Evolutionary conservation across 2,329 filamentous ascomycete genomes (phyloP), one percentile per base, ranked within the genome.

Genomic region (Aspergillus aculeatus): DNA sequence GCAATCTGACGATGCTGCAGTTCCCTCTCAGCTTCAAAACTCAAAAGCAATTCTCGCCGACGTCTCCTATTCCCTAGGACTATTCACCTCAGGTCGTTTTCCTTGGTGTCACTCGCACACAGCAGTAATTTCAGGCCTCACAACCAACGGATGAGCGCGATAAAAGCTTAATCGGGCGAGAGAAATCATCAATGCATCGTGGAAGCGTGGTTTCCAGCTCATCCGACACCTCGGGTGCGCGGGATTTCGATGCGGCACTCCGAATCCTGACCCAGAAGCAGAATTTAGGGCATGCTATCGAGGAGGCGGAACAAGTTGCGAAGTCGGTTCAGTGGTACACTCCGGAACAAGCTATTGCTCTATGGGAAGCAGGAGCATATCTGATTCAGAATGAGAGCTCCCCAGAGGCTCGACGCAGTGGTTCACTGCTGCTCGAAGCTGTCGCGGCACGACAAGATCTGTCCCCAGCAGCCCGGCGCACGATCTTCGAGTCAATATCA

Each of bases 61-160:
- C 72, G 77, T 78, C 41, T 77, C 78, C 64, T 77, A 77, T 64
- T 76, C 75, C 47, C 56, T 78, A 78, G 73, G 72, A 70, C 73
- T 54, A 69, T 69, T 52, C 74, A 75, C 59, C 69, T 75, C 7
- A 77, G 76, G 69, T 75, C 73, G 26, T 70, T 73, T 56, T 76
- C 75, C 10, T 71, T 74, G 6, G 64, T 75, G 23, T 74, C 73
- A 31, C 56, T 68, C 44, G 67, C 67, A 47, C 72, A 73, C 50
- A 74, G 60, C 57, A 70, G 66, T 58, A 73, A 77, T 60, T 69
- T 67, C 51, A 2, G 14, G 50, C 64, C 23, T 68, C 67, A 32
- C 68, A 70, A 35, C 63, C 64, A 38, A 71, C 72, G 57, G 74
- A 77, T 62, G 69, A 65, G 62, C 73, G 74, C 58, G 69, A 69